Percentiles rank a stretch among this genome's conserved stretches.
Conservation (phyloP, 202 grass and related monocot species). For the Elaeis oleifera region DNA sequence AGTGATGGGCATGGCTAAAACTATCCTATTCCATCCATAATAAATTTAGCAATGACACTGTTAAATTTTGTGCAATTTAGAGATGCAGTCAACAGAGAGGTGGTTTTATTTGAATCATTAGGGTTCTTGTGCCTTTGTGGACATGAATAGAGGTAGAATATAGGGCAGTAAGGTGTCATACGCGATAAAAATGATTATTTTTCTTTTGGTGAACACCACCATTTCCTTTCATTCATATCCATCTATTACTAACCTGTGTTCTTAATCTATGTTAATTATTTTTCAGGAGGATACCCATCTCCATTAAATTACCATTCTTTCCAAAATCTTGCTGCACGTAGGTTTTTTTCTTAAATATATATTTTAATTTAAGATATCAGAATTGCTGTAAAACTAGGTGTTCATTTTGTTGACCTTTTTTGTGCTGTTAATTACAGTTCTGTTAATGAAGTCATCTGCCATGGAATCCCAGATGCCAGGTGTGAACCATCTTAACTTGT, state of each 20-base stretch:
- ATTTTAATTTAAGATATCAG: no score
- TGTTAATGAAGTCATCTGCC: constrained; percentile 93
- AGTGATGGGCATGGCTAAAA: no score
- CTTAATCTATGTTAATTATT: constrained; percentile 28
- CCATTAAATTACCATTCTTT: constrained; percentile 95
- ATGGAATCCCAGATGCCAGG: constrained; percentile 99
- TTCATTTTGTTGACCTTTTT: constrained; percentile 10
- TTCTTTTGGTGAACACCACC: constrained; percentile 7
- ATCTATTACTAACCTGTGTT: constrained; percentile 1
- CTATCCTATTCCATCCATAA: no score
- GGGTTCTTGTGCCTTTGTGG: no score
- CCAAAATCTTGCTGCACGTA: constrained; percentile 99
- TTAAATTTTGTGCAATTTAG: no score
- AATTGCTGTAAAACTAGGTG: no score
- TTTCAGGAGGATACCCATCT: constrained; percentile 87
- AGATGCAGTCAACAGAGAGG: no score
- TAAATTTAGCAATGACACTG: no score
- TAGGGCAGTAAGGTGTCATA: no score
- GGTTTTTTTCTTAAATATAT: constrained; percentile 30
- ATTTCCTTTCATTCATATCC: background rate
- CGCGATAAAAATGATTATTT: background rate
- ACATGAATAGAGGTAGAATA: no score
- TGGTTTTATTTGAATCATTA: no score
- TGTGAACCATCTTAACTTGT: constrained; percentile 10
- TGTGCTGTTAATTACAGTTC: constrained; percentile 49